These are phyloP conservation scores for Trametes cubensis DNA, from an alignment of 768 basidiomycete genomes.

Conservation along the genomic window DNA sequence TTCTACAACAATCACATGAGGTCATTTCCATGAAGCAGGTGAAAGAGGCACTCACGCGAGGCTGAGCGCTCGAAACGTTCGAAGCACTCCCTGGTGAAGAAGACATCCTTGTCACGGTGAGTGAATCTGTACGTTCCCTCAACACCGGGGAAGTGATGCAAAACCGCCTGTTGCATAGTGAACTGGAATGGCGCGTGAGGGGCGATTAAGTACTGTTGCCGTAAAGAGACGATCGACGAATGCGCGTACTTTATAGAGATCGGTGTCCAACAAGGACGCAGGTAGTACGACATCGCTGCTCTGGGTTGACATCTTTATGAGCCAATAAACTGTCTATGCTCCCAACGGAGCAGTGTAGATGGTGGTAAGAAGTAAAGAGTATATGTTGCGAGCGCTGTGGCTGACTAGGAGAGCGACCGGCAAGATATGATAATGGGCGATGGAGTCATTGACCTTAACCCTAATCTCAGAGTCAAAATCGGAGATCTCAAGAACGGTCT, in stretches of 20 bases:
- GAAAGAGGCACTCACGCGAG: slow-evolving; percentile 46
- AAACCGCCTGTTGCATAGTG: slow-evolving; percentile 94
- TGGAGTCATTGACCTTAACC: slow-evolving; percentile 19
- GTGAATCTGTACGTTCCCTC: slow-evolving; percentile 79
- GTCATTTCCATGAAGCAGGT: not conserved
- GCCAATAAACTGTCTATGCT: not conserved
- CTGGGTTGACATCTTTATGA: not conserved
- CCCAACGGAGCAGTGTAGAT: not conserved
- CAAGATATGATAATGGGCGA: not conserved
- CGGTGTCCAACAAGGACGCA: slow-evolving; percentile 83
- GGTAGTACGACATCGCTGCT: slow-evolving; percentile 26
- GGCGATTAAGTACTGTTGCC: not conserved
- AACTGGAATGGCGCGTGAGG: slow-evolving; percentile 48
- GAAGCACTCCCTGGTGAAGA: slow-evolving; percentile 69
- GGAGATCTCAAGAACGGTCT: not conserved
- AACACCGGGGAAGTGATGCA: slow-evolving; percentile 73
- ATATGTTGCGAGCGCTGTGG: not conserved
- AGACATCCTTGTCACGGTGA: slow-evolving; percentile 65
- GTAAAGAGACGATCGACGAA: slow-evolving; percentile 7
- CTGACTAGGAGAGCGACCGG: not conserved
- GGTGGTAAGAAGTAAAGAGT: not conserved
- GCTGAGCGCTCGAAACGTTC: slow-evolving; percentile 59
- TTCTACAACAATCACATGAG: slow-evolving; percentile 45
- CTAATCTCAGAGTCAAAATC: not conserved
- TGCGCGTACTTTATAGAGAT: slow-evolving; percentile 81